Evolutionary conservation across 768 basidiomycete species (phyloP).

Genomic region (Pleurotus tuber-regium): DNA sequence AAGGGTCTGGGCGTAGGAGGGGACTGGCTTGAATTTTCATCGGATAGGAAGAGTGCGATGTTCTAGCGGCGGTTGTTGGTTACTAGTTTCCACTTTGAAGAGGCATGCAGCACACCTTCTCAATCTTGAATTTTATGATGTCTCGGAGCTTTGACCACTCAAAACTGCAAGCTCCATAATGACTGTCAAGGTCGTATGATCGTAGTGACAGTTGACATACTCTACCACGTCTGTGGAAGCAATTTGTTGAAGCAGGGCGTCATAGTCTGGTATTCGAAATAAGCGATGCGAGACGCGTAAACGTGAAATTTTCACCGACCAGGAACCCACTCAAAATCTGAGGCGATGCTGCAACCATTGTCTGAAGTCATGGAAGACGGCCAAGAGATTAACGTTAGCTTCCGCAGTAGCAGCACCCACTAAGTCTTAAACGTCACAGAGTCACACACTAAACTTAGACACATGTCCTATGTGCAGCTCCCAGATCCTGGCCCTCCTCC

Average conservation of each 20-base stretch:
- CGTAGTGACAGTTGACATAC: slow-evolving; percentile 32
- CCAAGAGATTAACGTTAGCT: not conserved
- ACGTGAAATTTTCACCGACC: slow-evolving; percentile 42
- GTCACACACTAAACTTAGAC: slow-evolving; percentile 4
- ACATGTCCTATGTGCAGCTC: slow-evolving; percentile 31
- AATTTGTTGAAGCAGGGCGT: slow-evolving; percentile 55
- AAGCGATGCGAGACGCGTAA: slow-evolving; percentile 6
- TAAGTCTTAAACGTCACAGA: not conserved
- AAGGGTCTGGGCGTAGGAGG: slow-evolving; percentile 38
- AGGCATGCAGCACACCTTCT: slow-evolving; percentile 44
- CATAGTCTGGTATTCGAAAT: slow-evolving; percentile 45
- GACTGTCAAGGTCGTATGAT: slow-evolving; percentile 8
- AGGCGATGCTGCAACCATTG: slow-evolving; percentile 9
- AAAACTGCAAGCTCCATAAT: slow-evolving; percentile 35
- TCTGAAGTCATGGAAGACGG: not conserved
- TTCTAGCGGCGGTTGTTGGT: slow-evolving; percentile 36
- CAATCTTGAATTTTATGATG: slow-evolving; percentile 69
- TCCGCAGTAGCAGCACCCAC: not conserved
- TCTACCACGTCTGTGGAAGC: slow-evolving; percentile 64
- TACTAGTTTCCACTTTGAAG: not conserved
- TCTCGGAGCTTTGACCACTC: slow-evolving; percentile 72
- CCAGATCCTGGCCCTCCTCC: slow-evolving; percentile 15
- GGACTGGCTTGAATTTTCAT: slow-evolving; percentile 24
- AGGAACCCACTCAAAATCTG: slow-evolving; percentile 47
- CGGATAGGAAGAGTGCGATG: slow-evolving; percentile 44